Evolutionary conservation across 192 early-diverging fungal genomes (phyloP), one percentile per base, ranked within the genome.

Genomic region (Piromyces finnis): DNA sequence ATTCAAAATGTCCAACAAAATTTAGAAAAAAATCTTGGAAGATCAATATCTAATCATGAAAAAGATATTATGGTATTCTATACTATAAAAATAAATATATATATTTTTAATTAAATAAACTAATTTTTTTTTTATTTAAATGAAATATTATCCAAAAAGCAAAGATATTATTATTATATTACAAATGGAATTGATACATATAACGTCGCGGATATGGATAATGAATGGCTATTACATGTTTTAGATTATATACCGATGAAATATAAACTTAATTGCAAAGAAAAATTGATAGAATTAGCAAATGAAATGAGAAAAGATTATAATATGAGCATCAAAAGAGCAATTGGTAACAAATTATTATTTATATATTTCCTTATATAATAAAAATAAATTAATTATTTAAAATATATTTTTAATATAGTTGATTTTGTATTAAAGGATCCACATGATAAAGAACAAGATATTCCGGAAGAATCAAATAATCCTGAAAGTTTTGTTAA

Each of bases 101-200:
- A n/a, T n/a, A n/a, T n/a, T n/a, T n/a, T n/a, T n/a, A n/a, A n/a
- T n/a, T n/a, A n/a, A n/a, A n/a, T n/a, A n/a, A n/a, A n/a, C n/a
- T n/a, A n/a, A n/a, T n/a, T n/a, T n/a, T n/a, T n/a, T n/a, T n/a
- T n/a, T n/a, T n/a, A n/a, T n/a, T n/a, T n/a, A n/a, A n/a, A n/a
- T n/a, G n/a, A n/a, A n/a, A n/a, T n/a, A n/a, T 32, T 32, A 32
- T 32, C 30, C 9, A 32, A 6, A 32, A 32, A 90, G 90, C 90
- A 91, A 88, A 85, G 89, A 30, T 91, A 91, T 83, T 90, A 91
- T 81, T 91, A 90, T 83, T 91, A 90, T 83, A 89, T 91, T 30
- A 85, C 87, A 13, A 91, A 91, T 80, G 90, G 90, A 26, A 86
- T 91, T 17, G 90, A 91, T 79, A 91, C 90, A 26, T 84, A 87